A percentile compares a stretch with the other conserved stretches of the same genome.
phyloP scores from a whole-genome alignment of 768 basidiomycete genomes.

The Pleurotus djamor region DNA sequence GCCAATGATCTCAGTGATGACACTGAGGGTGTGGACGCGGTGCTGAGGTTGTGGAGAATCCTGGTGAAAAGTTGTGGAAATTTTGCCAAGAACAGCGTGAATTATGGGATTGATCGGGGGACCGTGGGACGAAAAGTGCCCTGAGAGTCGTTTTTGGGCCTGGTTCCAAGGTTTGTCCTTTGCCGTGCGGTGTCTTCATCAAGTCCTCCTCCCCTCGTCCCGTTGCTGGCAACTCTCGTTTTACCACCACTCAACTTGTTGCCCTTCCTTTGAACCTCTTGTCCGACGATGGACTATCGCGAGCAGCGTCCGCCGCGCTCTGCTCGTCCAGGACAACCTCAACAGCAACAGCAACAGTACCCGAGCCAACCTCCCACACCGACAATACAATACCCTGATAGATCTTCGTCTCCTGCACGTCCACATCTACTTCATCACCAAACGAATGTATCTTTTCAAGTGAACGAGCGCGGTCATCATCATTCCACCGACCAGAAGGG shows the following conservation, averaged over 20 bases:
- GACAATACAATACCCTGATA: slow-evolving; percentile 26
- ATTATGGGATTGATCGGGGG: not conserved
- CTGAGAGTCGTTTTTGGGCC: not conserved
- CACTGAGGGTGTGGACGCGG: not conserved
- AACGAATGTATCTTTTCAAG: slow-evolving; percentile 64
- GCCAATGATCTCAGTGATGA: slow-evolving; percentile 2
- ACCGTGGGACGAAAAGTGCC: not conserved
- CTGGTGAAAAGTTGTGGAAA: not conserved
- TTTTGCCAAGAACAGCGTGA: not conserved
- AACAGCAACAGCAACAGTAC: slow-evolving; percentile 29
- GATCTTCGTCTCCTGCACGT: slow-evolving; percentile 13
- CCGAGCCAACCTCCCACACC: slow-evolving; percentile 35
- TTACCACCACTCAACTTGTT: not conserved
- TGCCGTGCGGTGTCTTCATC: slow-evolving; percentile 6
- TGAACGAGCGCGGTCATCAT: slow-evolving; percentile 68
- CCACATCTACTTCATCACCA: slow-evolving; percentile 27
- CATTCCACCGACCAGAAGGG: slow-evolving; percentile 49
- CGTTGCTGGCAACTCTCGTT: slow-evolving; percentile 8
- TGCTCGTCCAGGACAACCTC: slow-evolving; percentile 36
- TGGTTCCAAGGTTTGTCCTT: slow-evolving; percentile 1
- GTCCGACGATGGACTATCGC: slow-evolving; percentile 33
- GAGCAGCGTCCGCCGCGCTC: slow-evolving; percentile 57
- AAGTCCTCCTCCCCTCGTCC: slow-evolving; percentile 10
- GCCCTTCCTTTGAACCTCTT: not conserved
- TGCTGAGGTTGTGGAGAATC: not conserved